phyloP scores from a whole-genome alignment of 1,284 basidiomycete species.

The Pisolithus thermaeus region DNA sequence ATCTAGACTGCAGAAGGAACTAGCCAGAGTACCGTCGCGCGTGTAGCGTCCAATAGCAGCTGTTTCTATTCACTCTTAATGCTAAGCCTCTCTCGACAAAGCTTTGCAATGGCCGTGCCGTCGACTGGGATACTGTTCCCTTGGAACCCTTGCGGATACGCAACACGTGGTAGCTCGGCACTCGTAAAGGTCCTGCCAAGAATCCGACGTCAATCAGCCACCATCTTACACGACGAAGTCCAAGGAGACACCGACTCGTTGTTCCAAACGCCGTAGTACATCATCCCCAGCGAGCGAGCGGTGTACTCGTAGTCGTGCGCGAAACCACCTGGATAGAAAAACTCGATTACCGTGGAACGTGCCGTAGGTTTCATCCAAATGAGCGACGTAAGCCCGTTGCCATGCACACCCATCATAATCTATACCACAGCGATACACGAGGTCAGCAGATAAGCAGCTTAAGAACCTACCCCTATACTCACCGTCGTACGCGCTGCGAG shows the following conservation, averaged over 20 bases:
- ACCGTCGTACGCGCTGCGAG: constrained; percentile 80
- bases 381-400: constrained; percentile 77
- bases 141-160: constrained; percentile 54
- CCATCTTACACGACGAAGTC: not conserved
- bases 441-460: not conserved
- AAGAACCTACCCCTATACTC: constrained; percentile 21
- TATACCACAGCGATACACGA: constrained; percentile 22
- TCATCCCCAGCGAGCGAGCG: constrained; percentile 74
- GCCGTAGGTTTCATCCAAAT: constrained; percentile 81
- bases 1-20: too few relatives aligned
- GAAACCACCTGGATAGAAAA: constrained; percentile 82
- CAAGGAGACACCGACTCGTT: constrained; percentile 36
- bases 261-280: constrained; percentile 82
- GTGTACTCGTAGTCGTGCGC: constrained; percentile 84
- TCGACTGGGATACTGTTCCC: constrained; percentile 49
- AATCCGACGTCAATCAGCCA: not conserved
- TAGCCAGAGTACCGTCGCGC: too few relatives aligned
- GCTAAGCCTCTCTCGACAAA: constrained; percentile 37
- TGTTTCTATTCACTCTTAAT: not conserved
- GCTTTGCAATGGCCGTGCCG: constrained; percentile 41
- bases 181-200: constrained; percentile 43
- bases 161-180: constrained; percentile 37
- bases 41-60: not conserved
- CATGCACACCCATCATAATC: constrained; percentile 87
- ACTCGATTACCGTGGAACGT: constrained; percentile 79